Base-by-base conservation (phyloP, 202 grass and related monocot species). In the Eragrostis tef region DNA sequence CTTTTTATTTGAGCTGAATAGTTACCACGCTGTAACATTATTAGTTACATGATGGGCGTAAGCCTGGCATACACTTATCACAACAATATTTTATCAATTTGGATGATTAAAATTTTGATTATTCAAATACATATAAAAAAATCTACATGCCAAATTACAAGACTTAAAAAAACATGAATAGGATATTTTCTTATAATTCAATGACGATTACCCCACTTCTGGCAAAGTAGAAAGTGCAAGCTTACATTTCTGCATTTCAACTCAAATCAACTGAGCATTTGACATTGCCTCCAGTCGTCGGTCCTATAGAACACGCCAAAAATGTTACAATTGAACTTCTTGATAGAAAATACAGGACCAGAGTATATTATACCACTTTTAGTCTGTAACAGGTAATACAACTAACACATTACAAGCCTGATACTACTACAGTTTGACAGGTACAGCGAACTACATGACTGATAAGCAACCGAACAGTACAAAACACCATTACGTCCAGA, bases 391-490 rank as follows among this genome's bases (percentile, higher is more conserved):
- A 73, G 47, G 56, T 72, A 31, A 67, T 66, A 83, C 54, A 85
- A 29, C 82, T 65, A 51, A 48, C 51, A 82, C 14, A 78, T 86
- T 46, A 86, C 79, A 83, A 39, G 34, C 80, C 56, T 39, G 51
- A 68, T 64, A 74, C 59, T 36, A 79, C 58, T 75, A 81, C 46
- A 85, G 21, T 78, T 74, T 41, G 36, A 57, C 19, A 54, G 73
- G 58, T 89, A 79, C 68, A 89, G 24, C 24, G 16, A 68, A 77
- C 13, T 78, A 79, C 65, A 81, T 65, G n/a, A 59, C 64, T 49
- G 42, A 81, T 16, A 31, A 77, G 41, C 19, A 54, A 50, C 6
- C 45, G 0, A 66, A 72, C 29, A 52, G 45, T 60, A 62, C 67
- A 61, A 45, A 74, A 66, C 42, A 65, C n/a, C 42, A 10, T 65